These are phyloP conservation scores for Plenodomus lindquistii DNA, from an alignment of 2,329 filamentous ascomycete genomes.

Conservation along the genomic window DNA sequence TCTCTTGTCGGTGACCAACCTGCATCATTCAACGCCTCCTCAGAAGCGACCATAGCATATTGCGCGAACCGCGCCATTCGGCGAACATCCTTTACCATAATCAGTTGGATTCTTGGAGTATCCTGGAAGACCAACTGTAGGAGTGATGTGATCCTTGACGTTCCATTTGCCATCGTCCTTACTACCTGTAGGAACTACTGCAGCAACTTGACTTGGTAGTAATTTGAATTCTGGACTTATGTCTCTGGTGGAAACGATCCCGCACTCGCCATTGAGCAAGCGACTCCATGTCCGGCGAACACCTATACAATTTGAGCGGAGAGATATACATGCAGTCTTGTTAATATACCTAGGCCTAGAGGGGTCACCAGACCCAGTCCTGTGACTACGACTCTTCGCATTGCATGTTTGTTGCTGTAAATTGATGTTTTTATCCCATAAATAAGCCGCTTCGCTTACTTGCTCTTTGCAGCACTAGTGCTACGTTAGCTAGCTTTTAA, in stretches of 20 bases:
- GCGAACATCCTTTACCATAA: constrained; percentile 59
- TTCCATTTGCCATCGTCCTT: constrained; percentile 51
- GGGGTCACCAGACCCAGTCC: constrained; percentile 61
- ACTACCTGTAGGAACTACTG: constrained; percentile 69
- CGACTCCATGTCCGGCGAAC: constrained; percentile 77
- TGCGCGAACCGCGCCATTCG: constrained; percentile 92
- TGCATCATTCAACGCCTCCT: constrained; percentile 84
- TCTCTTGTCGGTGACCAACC: constrained; percentile 68
- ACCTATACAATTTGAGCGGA: constrained; percentile 50
- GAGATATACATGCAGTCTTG: neutral
- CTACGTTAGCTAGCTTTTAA: too few species aligned
- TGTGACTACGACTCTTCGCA: constrained; percentile 56
- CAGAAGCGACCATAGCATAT: constrained; percentile 83
- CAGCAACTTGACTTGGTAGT: constrained; percentile 84
- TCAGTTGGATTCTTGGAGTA: constrained; percentile 3
- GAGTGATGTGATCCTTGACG: constrained; percentile 50
- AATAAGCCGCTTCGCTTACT: too few species aligned
- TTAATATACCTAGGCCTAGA: constrained; percentile 68
- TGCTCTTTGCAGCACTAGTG: too few species aligned
- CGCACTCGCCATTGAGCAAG: constrained; percentile 77
- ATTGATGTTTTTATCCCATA: too few species aligned
- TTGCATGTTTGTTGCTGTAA: constrained; percentile 42
- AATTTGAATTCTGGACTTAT: constrained; percentile 67
- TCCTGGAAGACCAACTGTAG: constrained; percentile 27
- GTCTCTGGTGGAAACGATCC: constrained; percentile 73